phyloP scores from a whole-genome alignment of 2,329 filamentous ascomycete species.

The Aspergillus jensenii region DNA sequence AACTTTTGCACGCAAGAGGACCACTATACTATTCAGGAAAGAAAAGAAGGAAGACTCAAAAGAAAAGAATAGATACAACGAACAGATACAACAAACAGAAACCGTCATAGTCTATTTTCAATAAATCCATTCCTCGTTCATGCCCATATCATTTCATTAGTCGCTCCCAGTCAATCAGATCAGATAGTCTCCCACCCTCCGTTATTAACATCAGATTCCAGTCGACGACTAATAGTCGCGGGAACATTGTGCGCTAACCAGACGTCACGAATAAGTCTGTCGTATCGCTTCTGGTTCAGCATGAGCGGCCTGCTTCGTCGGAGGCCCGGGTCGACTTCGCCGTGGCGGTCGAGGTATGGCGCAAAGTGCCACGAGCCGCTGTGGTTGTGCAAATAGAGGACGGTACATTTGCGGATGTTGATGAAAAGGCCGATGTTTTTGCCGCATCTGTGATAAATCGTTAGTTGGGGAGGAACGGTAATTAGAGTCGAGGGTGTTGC shows the following conservation, averaged over 20 bases:
- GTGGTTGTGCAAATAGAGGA: conserved; percentile 78
- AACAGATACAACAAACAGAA: background rate
- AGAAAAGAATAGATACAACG: background rate
- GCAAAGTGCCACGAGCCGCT: conserved; percentile 84
- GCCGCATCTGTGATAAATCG: conserved; percentile 65
- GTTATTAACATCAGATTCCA: conserved; percentile 95
- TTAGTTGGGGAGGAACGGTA: conserved; percentile 12
- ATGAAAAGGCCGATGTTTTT: conserved; percentile 90
- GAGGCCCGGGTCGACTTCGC: conserved; percentile 90
- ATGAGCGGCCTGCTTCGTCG: conserved; percentile 85
- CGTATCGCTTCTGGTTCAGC: conserved; percentile 90
- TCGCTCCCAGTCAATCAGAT: background rate
- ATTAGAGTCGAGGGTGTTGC: conserved; percentile 28
- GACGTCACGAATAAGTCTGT: conserved; percentile 77
- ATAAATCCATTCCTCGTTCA: background rate
- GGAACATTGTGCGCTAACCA: conserved; percentile 87
- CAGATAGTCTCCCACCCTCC: conserved; percentile 84
- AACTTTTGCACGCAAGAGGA: background rate
- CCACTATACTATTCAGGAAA: background rate
- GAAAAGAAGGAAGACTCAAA: background rate
- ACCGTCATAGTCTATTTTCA: background rate
- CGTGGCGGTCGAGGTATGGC: conserved; percentile 93
- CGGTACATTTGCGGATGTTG: conserved; percentile 93
- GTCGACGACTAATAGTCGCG: conserved; percentile 80
- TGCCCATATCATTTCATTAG: background rate